Conservation (phyloP, 129 eudicot species). For the Calendula officinalis region DNA sequence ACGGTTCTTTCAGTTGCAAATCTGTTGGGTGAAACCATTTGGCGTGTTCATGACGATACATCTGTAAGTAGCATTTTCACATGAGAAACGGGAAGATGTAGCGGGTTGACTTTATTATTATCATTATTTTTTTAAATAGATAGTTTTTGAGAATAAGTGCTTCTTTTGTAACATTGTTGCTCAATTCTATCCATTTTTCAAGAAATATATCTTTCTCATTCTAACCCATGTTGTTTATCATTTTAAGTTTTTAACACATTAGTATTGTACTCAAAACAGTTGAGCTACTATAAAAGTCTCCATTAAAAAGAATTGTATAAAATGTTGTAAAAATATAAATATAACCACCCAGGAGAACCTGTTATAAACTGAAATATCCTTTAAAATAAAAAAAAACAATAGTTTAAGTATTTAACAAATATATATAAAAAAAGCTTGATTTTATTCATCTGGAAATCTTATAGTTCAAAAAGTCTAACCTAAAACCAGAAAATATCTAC, state of each 20-base stretch:
- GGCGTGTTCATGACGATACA: slow-evolving; percentile 89
- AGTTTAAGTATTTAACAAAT: too few relatives aligned
- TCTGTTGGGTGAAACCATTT: slow-evolving; percentile 86
- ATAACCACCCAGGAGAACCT: too few relatives aligned
- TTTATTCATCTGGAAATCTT: too few relatives aligned
- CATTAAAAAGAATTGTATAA: background rate
- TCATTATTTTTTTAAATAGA: background rate
- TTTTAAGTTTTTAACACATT: background rate
- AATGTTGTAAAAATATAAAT: background rate
- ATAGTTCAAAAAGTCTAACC: too few relatives aligned
- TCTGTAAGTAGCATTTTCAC: slow-evolving; percentile 83
- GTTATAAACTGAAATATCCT: too few relatives aligned
- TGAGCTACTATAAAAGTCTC: background rate
- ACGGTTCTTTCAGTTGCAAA: slow-evolving; percentile 86
- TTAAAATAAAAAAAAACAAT: too few relatives aligned
- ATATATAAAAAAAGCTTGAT: too few relatives aligned
- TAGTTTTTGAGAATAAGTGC: slow-evolving; percentile 11
- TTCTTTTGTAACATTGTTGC: slow-evolving; percentile 21
- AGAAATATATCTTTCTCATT: too few relatives aligned
- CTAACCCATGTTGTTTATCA: too few relatives aligned
- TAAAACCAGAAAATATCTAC: too few relatives aligned
- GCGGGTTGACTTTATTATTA: background rate
- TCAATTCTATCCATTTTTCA: background rate
- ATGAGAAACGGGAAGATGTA: slow-evolving; percentile 27
- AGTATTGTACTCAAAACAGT: background rate